These are phyloP conservation scores for Alternaria postmessia DNA, from an alignment of 2,329 filamentous ascomycete species.

Conservation along the genomic window DNA sequence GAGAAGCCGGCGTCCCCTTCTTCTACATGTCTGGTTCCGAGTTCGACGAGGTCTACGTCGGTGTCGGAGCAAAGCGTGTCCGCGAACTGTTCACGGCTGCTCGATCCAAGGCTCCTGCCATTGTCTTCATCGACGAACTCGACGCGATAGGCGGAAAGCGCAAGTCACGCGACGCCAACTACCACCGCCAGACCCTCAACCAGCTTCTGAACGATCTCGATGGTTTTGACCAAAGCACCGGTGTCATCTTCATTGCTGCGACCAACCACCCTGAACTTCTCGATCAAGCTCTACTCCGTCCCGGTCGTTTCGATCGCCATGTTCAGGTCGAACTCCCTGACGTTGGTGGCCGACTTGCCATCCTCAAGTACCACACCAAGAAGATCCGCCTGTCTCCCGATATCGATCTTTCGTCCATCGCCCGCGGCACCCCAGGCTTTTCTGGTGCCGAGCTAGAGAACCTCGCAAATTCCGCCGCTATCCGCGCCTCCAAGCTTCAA, in stretches of 20 bases:
- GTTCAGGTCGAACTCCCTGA: slow-evolving; percentile 89
- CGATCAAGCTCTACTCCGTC: slow-evolving; percentile 92
- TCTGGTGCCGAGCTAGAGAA: slow-evolving; percentile 97
- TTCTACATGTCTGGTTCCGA: slow-evolving; percentile 99
- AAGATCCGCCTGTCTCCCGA: slow-evolving; percentile 83
- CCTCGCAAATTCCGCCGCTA: slow-evolving; percentile 93
- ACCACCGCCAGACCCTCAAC: slow-evolving; percentile 97
- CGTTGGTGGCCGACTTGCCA: slow-evolving; percentile 89
- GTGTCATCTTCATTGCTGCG: slow-evolving; percentile 93
- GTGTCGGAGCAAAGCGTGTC: slow-evolving; percentile 94
- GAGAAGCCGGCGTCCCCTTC: slow-evolving; percentile 96
- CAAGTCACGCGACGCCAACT: slow-evolving; percentile 90
- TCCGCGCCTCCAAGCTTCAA: slow-evolving; percentile 91
- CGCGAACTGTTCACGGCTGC: slow-evolving; percentile 89
- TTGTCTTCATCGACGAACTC: slow-evolving; percentile 94
- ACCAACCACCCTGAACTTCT: slow-evolving; percentile 96
- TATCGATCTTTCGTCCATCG: slow-evolving; percentile 84
- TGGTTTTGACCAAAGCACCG: slow-evolving; percentile 92
- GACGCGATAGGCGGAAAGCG: slow-evolving; percentile 95
- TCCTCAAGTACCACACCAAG: slow-evolving; percentile 91
- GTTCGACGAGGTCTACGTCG: slow-evolving; percentile 98
- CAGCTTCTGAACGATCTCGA: slow-evolving; percentile 96
- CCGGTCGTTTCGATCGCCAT: slow-evolving; percentile 94
- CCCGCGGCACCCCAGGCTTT: slow-evolving; percentile 86
- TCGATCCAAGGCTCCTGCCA: slow-evolving; percentile 84